Evolutionary conservation across 176 grass and related monocot genomes (phyloP), one percentile per base, ranked within the genome.

Genomic region (Musa schizocarpa): DNA sequence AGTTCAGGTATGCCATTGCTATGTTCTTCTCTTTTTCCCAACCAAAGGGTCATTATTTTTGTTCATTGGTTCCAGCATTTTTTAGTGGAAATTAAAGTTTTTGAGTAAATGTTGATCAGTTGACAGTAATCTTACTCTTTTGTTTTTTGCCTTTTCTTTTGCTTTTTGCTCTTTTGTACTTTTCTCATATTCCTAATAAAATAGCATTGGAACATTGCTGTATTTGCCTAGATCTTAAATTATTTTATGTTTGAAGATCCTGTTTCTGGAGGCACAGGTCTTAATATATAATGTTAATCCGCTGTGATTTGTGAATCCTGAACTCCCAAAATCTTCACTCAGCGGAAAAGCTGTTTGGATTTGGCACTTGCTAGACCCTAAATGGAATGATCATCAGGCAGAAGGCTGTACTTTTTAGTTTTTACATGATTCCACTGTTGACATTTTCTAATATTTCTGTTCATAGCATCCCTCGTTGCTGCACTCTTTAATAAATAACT

Each of bases 1-100:
- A n/a, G 90, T 99, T 69, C 95, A 99, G 88, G 95, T 99, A 29
- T 85, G 80, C 70, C 74, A 49, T 57, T 79, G 43, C 49, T 48
- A 77, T 50, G 22, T 50, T 51, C 71, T 17, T 74, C 48, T 49
- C 63, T 52, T 86, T 68, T 69, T 84, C 69, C 68, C 29, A 79
- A 72, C 58, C 61, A 79, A 50, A 58, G 63, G 79, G 20, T n/a
- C 29, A 43, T 76, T 61, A 56, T 25, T 70, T 0, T 55, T 50
- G n/a, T 73, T 82, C 71, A 64, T 68, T 74, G 29, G 62, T 43
- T 63, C 63, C 80, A 50, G 19, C n/a, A 20, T 21, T 67, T 13
- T 29, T 43, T 9, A 67, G 29, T 43, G 34, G 3, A 61, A n/a
- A 61, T n/a, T 67, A 23, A 67, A 29, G 4, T 13, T 67, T 34